Conservation (phyloP, 305 asterid species). For the Andrographis paniculata region DNA sequence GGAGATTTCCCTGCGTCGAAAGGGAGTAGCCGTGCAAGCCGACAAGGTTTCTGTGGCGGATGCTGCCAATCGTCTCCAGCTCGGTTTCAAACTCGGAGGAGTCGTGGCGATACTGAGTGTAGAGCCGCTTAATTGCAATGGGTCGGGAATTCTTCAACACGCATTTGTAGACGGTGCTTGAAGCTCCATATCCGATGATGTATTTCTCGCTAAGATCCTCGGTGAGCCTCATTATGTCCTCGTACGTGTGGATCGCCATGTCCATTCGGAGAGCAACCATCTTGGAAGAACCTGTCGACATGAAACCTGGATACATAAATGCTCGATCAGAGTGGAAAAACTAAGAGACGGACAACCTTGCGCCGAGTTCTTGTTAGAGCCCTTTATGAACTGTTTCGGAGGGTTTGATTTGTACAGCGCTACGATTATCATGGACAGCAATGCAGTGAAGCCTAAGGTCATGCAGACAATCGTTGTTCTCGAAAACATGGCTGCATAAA, state of each 20-base stretch:
- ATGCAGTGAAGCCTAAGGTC: constrained; percentile 51
- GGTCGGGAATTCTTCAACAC: constrained; percentile 80
- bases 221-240: constrained; percentile 85
- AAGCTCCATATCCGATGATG: constrained; percentile 93
- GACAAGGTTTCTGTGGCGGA: constrained; percentile 88
- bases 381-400: constrained; percentile 40
- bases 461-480: constrained; percentile 62
- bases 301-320: background rate
- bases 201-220: constrained; percentile 85
- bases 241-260: constrained; percentile 90
- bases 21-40: constrained; percentile 91
- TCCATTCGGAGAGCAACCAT: constrained; percentile 92
- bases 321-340: background rate
- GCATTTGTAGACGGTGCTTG: constrained; percentile 95
- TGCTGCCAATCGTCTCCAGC: constrained; percentile 79
- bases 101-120: constrained; percentile 47
- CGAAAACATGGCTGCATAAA: constrained; percentile 57
- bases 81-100: constrained; percentile 88
- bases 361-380: constrained; percentile 30
- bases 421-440: constrained; percentile 63
- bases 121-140: constrained; percentile 93
- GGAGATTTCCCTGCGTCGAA: constrained; percentile 82
- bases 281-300: constrained; percentile 51
- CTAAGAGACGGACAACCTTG: constrained; percentile 33
- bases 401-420: constrained; percentile 70